phyloP scores from a whole-genome alignment of 2,329 filamentous ascomycete genomes.

The Arthrobotrys iridis region DNA sequence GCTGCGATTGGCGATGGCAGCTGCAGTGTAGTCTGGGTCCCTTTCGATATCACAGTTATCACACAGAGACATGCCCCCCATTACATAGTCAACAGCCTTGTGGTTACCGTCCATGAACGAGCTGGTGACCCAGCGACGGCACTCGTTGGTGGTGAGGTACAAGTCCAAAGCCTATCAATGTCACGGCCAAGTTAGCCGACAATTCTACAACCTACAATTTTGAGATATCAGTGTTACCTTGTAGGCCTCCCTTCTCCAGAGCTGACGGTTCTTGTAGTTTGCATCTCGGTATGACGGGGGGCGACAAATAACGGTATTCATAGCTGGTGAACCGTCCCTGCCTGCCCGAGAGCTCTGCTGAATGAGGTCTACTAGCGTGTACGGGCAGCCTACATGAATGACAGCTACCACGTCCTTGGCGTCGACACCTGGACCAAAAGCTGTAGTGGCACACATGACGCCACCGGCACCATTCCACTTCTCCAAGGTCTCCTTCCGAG shows the following conservation, averaged over 20 bases:
- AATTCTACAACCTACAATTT: not conserved
- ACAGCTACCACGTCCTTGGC: not conserved
- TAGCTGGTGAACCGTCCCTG: not conserved
- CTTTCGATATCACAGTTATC: slow-evolving; percentile 1
- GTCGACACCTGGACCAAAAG: not conserved
- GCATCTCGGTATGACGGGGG: not conserved
- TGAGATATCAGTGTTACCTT: not conserved
- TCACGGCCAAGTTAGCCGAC: not conserved
- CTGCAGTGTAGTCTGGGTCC: not conserved
- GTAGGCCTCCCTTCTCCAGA: not conserved
- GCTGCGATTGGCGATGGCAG: not conserved
- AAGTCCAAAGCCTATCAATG: not conserved
- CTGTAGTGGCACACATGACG: not conserved
- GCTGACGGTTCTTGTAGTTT: not conserved
- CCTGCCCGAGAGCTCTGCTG: not conserved
- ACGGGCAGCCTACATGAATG: not conserved
- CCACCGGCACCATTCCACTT: not conserved
- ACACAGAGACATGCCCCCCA: not conserved
- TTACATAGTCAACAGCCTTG: slow-evolving; percentile 1
- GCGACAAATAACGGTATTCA: not conserved
- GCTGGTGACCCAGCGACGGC: not conserved
- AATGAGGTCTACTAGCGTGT: not conserved
- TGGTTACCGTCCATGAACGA: not conserved
- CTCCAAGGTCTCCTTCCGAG: not conserved
- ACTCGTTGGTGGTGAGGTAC: not conserved